Percentiles rank a stretch among this genome's conserved stretches.
Conservation (phyloP, 495 filamentous ascomycete species). For the Pseudotulostoma volvatum region DNA sequence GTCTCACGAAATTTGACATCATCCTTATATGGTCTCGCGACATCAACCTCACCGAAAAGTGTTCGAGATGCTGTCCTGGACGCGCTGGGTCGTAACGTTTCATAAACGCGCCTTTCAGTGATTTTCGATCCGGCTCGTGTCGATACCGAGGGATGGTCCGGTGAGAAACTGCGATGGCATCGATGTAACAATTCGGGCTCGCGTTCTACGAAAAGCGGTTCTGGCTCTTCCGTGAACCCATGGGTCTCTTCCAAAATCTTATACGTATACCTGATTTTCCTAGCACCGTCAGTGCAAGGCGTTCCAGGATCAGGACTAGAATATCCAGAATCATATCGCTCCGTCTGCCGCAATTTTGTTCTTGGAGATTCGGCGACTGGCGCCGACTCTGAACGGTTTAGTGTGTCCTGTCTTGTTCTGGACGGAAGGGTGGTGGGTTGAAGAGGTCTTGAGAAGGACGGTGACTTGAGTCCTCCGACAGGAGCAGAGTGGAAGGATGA, state of each 20-base stretch:
- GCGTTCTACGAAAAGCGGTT: constrained; percentile 19
- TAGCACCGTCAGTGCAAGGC: constrained; percentile 19
- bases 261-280: constrained; percentile 22
- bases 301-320: constrained; percentile 27
- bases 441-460: constrained; percentile 16
- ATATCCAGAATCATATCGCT: constrained; percentile 30
- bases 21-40: background rate
- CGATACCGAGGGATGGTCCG: constrained; percentile 8
- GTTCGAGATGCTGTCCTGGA: constrained; percentile 4
- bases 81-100: background rate
- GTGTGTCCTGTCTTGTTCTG: constrained; percentile 14
- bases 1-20: background rate
- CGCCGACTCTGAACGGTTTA: constrained; percentile 10
- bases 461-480: constrained; percentile 8
- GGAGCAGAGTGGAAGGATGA: constrained; percentile 20
- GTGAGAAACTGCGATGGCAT: constrained; percentile 7
- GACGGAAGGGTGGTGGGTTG: constrained; percentile 14
- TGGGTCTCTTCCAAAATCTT: constrained; percentile 11
- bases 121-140: constrained; percentile 1
- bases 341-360: constrained; percentile 16
- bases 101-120: background rate
- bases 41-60: constrained; percentile 8
- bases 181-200: constrained; percentile 11
- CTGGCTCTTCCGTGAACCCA: background rate
- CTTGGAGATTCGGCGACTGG: constrained; percentile 13